A percentile compares a stretch with the other conserved stretches of the same genome.
phyloP scores from a whole-genome alignment of 352 stramenopile genomes.

The Phytophthora hibernalis region DNA sequence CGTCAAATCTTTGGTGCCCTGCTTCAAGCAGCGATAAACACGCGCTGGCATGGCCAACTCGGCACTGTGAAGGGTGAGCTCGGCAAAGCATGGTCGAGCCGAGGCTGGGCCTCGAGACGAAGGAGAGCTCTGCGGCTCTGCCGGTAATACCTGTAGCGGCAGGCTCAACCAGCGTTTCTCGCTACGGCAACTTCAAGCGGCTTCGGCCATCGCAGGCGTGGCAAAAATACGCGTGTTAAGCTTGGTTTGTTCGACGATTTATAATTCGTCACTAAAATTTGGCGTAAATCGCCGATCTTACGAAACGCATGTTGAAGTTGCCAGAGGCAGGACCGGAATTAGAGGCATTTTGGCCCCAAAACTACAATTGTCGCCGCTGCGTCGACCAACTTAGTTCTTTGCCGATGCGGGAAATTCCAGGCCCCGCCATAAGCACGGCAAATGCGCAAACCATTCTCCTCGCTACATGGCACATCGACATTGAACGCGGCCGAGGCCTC shows the following conservation, averaged over 20 bases:
- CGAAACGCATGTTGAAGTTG: conserved; percentile 44
- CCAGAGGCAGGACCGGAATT: conserved; percentile 5
- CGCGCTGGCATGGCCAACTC: conserved; percentile 1
- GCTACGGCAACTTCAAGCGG: conserved; percentile 25
- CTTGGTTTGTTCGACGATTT: no score
- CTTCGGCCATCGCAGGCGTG: background rate
- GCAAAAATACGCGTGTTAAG: background rate
- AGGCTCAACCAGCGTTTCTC: background rate
- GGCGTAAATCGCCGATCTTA: conserved; percentile 33
- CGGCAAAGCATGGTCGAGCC: background rate
- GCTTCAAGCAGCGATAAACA: conserved; percentile 39
- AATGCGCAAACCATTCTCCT: background rate
- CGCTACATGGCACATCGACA: background rate
- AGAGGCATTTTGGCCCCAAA: background rate
- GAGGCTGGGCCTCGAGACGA: background rate
- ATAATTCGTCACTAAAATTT: no score
- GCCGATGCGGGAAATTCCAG: background rate
- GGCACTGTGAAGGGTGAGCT: background rate
- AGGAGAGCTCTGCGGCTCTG: no score
- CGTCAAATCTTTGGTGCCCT: conserved; percentile 30
- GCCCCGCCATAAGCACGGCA: no score
- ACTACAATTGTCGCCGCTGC: background rate
- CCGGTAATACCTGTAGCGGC: background rate
- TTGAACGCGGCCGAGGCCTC: no score
- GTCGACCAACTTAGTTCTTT: conserved; percentile 1